Base-by-base conservation (phyloP, 352 stramenopile species). In the Globisporangium nagaii region DNA sequence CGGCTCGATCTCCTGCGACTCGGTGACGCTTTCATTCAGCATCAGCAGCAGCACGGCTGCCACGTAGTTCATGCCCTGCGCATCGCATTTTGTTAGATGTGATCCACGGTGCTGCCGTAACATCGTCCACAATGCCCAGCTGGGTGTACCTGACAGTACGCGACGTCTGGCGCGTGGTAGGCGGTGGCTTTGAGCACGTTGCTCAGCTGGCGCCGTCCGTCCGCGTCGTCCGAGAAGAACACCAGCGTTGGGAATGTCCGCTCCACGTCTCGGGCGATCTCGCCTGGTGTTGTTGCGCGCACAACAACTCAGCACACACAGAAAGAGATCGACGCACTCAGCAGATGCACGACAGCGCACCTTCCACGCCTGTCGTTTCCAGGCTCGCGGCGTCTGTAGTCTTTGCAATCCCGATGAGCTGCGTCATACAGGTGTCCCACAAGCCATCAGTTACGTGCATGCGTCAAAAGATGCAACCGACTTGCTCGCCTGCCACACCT, bases 31-130 rank as follows among this genome's bases (percentile, higher is more conserved):
- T 17, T 66, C 60, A 44, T 68, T 75, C 37, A 83, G 60, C 19
- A 80, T 49, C 22, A 90, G 56, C 36, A 94, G 50, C 2, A 90
- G 48, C 10, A 68, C 63, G 24, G 78, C 84, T 0, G 79, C 81
- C 22, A 92, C 79, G 62, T 91, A 94, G 61, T 92, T 94, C 84
- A 94, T 94, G 4, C 84, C 84, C 79, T 91, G 32, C 11, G 13
- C 9, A 42, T 15, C n/a, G 13, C n/a, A n/a, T n/a, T n/a, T n/a
- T n/a, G n/a, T n/a, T n/a, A n/a, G n/a, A n/a, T n/a, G n/a, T n/a
- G n/a, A n/a, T n/a, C n/a, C n/a, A n/a, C n/a, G n/a, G n/a, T n/a
- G n/a, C n/a, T n/a, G n/a, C n/a, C n/a, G n/a, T n/a, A n/a, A n/a
- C n/a, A n/a, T n/a, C n/a, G n/a, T n/a, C n/a, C n/a, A n/a, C n/a